Percentiles rank a stretch among this genome's conserved stretches.
phyloP scores from a whole-genome alignment of 306 rosid genomes.

The Malus asiatica region DNA sequence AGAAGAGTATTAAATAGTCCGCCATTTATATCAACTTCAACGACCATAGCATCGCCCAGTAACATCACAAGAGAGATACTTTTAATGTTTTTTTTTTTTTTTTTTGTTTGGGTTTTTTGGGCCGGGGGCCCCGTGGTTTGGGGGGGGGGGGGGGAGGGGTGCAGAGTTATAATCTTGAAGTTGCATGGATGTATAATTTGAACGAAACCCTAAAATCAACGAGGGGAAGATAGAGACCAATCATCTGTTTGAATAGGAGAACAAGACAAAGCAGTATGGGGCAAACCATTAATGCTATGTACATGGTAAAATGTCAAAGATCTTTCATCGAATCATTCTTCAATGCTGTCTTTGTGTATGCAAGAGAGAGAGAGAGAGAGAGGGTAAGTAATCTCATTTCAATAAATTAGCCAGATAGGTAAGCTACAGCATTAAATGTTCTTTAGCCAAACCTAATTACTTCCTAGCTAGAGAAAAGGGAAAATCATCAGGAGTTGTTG shows the following conservation, averaged over 20 bases:
- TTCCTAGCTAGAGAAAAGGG: not conserved
- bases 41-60: too few relatives aligned
- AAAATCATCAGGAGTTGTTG: not conserved
- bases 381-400: not conserved
- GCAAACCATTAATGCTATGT: not conserved
- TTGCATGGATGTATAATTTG: not conserved
- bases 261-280: not conserved
- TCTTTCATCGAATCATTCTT: not conserved
- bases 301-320: not conserved
- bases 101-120: too few relatives aligned
- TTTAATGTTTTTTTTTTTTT: too few relatives aligned
- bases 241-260: not conserved
- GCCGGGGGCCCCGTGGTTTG: too few relatives aligned
- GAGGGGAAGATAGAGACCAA: not conserved
- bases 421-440: not conserved
- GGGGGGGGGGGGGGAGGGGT: too few relatives aligned
- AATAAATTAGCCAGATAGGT: constrained; percentile 1
- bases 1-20: too few relatives aligned
- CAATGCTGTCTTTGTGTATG: not conserved
- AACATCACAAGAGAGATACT: too few relatives aligned
- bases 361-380: not conserved
- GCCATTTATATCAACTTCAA: too few relatives aligned
- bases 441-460: not conserved
- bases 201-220: not conserved
- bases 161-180: not conserved